Base-by-base conservation (phyloP, 208 protist species). In the Trypanosomatidae sp. region DNA sequence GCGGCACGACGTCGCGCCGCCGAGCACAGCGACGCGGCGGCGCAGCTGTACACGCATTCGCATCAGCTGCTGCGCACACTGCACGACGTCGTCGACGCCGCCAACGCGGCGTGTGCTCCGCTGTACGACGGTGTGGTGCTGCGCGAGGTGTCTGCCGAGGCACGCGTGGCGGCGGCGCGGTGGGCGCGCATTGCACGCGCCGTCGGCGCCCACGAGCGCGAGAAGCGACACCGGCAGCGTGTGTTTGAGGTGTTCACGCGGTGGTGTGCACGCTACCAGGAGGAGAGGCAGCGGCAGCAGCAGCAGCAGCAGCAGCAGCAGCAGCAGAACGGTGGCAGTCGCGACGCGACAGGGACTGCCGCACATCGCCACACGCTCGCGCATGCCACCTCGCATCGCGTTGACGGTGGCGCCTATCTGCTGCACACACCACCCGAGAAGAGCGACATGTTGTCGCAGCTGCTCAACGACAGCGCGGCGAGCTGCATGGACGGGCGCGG, bases 231-330 rank as follows among this genome's bases (percentile, higher is more conserved):
- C 43, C 76, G 75, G 26, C 56, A 76, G 43, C 63, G 66, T 6
- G 75, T 90, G 3, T 88, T 83, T 60, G 60, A 83, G 18, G 64
- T 87, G 4, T 92, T 92, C 57, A 67, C 56, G 21, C 53, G 71
- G 45, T 92, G 82, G 76, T 81, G 71, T 53, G 63, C 59, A 15
- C 47, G 53, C 23, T 73, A 64, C 33, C 56, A 65, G 10, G 38
- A 50, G 32, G n/a, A 15, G 23, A 30, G n/a, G 11, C 46, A 13
- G 21, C 11, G 39, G 19, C 41, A 22, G 24, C 43, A 6, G 30
- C 23, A 39, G 4, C 16, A 11, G 40, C 6, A 40, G 37, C 10
- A 43, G 28, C 41, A 13, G 18, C 25, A 13, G 10, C 40, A 16
- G 28, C 24, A 11, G 11, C 16, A 23, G 25, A 22, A 33, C 11